These are phyloP conservation scores for Echeveria elegans DNA, from an alignment of 164 flowering plant genomes.

Conservation along the genomic window DNA sequence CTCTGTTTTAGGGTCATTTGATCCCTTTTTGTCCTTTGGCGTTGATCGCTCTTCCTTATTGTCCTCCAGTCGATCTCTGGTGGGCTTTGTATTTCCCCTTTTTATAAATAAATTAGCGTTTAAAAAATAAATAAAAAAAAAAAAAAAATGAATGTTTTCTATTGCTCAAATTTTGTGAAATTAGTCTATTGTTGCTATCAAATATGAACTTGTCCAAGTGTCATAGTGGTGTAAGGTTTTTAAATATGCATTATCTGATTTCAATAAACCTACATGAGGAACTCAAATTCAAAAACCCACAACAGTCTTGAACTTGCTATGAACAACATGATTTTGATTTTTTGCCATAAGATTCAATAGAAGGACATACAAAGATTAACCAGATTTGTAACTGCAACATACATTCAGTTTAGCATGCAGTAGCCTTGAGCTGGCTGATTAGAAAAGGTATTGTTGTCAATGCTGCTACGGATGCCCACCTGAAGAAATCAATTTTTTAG, in stretches of 20 bases:
- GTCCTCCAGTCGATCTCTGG: too few species aligned
- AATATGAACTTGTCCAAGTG: not conserved
- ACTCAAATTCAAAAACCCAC: not conserved
- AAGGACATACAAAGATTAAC: not conserved
- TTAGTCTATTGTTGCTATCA: not conserved
- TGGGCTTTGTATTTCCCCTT: too few species aligned
- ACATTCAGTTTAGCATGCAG: constrained; percentile 65
- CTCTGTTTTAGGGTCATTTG: too few species aligned
- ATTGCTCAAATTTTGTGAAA: not conserved
- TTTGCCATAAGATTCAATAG: not conserved
- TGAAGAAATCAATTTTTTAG: not conserved
- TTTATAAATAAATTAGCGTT: too few species aligned
- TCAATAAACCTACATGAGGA: not conserved
- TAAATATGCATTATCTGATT: not conserved
- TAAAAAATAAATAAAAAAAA: too few species aligned
- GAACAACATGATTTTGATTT: not conserved
- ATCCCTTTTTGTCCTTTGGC: too few species aligned
- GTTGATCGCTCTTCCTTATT: too few species aligned
- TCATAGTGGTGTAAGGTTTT: not conserved
- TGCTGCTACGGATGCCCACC: constrained; percentile 36
- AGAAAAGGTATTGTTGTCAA: constrained; percentile 69
- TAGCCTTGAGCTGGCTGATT: constrained; percentile 63
- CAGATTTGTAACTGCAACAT: constrained; percentile 17
- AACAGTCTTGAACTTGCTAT: not conserved
- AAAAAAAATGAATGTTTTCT: not conserved